Evolutionary conservation across 768 basidiomycete species (phyloP).

Genomic region (Austroboletus eburneus): DNA sequence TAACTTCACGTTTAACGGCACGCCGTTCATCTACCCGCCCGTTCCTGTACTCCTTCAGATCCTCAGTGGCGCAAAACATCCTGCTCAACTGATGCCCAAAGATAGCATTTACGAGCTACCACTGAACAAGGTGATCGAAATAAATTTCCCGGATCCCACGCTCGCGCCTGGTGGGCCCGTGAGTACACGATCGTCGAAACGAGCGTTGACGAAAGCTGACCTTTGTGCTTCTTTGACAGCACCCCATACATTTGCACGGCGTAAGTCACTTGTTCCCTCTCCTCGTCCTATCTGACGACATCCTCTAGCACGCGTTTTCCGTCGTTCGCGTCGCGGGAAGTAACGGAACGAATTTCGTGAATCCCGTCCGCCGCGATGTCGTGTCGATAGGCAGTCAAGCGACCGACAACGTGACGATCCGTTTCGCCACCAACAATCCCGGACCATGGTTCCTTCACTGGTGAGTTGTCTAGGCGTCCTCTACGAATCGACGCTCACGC

Average conservation of each 20-base stretch:
- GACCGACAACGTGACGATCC: conserved; percentile 42
- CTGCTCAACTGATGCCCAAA: conserved; percentile 45
- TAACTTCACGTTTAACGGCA: conserved; percentile 23
- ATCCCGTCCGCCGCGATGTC: conserved; percentile 36
- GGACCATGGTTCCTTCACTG: conserved; percentile 54
- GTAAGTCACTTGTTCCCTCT: not conserved
- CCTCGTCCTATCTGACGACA: not conserved
- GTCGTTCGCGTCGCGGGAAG: conserved; percentile 31
- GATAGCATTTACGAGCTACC: conserved; percentile 48
- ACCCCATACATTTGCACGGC: not conserved
- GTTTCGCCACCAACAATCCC: conserved; percentile 60
- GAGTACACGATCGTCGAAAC: conserved; percentile 6
- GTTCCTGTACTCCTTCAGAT: conserved; percentile 58
- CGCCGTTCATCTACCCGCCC: conserved; percentile 35
- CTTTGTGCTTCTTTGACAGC: not conserved
- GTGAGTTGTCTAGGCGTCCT: conserved; percentile 7
- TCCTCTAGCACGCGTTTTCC: conserved; percentile 31
- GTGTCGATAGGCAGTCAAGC: conserved; percentile 25
- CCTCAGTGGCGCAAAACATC: conserved; percentile 45
- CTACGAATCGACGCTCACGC: not conserved
- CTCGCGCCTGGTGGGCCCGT: conserved; percentile 28
- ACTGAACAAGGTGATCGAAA: conserved; percentile 41
- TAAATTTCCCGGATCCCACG: conserved; percentile 38
- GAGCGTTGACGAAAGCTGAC: not conserved
- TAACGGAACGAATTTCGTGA: conserved; percentile 28